Evolutionary conservation across 1,284 basidiomycete genomes (phyloP).

Genomic region (Malassezia caprae): DNA sequence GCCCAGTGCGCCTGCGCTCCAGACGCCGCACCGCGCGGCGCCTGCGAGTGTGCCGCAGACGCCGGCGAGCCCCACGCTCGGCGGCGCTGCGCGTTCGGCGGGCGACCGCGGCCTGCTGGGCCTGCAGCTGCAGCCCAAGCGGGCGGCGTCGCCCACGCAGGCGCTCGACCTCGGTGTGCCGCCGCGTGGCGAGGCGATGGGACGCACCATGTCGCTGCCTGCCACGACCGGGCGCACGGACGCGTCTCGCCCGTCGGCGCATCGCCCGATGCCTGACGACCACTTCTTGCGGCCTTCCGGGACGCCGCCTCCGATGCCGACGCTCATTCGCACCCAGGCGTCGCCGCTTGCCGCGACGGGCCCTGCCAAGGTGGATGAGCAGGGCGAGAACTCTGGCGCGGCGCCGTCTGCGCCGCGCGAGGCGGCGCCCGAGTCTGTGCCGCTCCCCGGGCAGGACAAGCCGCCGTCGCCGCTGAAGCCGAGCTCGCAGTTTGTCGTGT

Average conservation of each 20-base stretch:
- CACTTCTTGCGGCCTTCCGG: background rate
- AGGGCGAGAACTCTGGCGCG: background rate
- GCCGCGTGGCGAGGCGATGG: background rate
- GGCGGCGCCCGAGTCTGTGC: background rate
- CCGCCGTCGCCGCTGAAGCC: background rate
- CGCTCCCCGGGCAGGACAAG: background rate
- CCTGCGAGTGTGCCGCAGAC: background rate
- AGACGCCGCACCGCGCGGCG: background rate
- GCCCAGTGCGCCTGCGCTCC: background rate
- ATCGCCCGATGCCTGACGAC: background rate
- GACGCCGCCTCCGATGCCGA: slow-evolving; percentile 16
- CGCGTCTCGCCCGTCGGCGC: background rate
- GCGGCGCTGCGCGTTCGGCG: background rate
- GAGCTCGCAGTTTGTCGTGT: background rate
- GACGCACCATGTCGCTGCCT: background rate
- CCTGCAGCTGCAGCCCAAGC: slow-evolving; percentile 9
- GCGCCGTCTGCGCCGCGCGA: background rate
- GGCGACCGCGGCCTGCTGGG: slow-evolving; percentile 5
- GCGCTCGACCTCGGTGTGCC: slow-evolving; percentile 1
- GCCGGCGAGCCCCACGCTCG: background rate
- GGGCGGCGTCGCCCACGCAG: background rate
- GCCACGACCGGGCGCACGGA: background rate
- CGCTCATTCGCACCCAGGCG: slow-evolving; percentile 28
- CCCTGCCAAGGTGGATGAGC: background rate
- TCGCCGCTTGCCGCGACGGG: slow-evolving; percentile 15